Evolutionary conservation across 2,329 filamentous ascomycete species (phyloP).

Genomic region (Rutstroemia sp.): DNA sequence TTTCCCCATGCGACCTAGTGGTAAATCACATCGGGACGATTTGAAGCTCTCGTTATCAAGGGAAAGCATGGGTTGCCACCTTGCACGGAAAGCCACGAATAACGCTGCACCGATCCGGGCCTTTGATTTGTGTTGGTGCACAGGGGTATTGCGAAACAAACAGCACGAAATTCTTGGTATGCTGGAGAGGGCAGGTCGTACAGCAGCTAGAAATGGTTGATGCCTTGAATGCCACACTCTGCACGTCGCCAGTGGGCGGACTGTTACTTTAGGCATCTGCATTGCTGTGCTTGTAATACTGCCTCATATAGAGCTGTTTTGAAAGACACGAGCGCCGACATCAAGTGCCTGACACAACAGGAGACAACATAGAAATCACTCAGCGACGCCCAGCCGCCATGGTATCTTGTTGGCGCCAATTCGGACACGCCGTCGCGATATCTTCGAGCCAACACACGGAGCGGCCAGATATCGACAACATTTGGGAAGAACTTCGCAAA

Average conservation of each 20-base stretch:
- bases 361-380: too few species aligned
- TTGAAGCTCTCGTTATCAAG: background rate
- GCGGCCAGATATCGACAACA: too few species aligned
- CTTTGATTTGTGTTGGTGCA: background rate
- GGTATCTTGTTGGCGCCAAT: background rate
- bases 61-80: background rate
- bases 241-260: background rate
- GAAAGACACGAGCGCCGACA: too few species aligned
- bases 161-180: background rate
- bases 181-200: background rate
- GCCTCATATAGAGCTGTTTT: too few species aligned
- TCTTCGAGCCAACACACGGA: too few species aligned
- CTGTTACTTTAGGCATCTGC: slow-evolving; percentile 2
- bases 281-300: background rate
- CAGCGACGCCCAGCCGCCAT: background rate
- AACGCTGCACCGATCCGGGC: background rate
- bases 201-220: slow-evolving; percentile 1
- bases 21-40: background rate
- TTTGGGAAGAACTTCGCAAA: too few species aligned
- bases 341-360: too few species aligned
- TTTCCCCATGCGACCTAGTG: background rate
- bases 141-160: background rate
- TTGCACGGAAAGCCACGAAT: background rate
- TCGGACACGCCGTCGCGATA: background rate
- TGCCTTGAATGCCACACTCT: slow-evolving; percentile 4